Evolutionary conservation across 305 asterid genomes (phyloP).

Genomic region (Fraxinus xanthoxyloides): DNA sequence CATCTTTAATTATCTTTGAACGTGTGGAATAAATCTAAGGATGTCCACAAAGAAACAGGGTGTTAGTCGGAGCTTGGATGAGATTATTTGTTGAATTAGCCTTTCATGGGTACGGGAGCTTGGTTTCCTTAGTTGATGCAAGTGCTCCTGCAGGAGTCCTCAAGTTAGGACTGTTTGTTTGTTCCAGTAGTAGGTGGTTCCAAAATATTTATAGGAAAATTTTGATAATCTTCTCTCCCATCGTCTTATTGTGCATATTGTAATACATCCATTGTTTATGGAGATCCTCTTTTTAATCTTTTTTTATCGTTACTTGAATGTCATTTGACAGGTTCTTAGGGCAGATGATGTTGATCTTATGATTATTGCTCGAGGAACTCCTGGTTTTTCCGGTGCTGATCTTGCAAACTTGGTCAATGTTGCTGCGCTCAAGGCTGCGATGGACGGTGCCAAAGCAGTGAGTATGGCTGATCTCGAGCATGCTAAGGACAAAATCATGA

Average conservation of each 20-base stretch:
- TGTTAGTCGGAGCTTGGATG: background rate
- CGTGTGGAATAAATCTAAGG: background rate
- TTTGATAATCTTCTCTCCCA: background rate
- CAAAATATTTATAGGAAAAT: background rate
- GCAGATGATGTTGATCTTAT: slow-evolving; percentile 85
- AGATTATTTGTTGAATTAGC: background rate
- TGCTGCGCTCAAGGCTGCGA: slow-evolving; percentile 94
- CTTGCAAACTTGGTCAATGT: slow-evolving; percentile 90
- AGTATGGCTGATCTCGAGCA: slow-evolving; percentile 77
- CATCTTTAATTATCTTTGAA: background rate
- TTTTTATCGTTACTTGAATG: background rate
- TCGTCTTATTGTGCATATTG: too few relatives aligned
- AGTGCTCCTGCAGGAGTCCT: background rate
- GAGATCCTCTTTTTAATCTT: background rate
- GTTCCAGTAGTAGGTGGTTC: background rate
- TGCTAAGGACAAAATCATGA: slow-evolving; percentile 94
- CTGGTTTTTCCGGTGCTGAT: slow-evolving; percentile 96
- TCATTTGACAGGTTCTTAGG: slow-evolving; percentile 65
- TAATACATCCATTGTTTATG: background rate
- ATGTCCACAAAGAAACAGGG: background rate
- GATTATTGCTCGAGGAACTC: slow-evolving; percentile 89
- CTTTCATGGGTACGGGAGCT: background rate
- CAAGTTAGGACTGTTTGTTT: background rate
- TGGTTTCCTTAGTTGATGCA: background rate
- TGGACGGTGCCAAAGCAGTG: slow-evolving; percentile 93